These are phyloP conservation scores for Lactarius trivialis DNA, from an alignment of 768 basidiomycete genomes.

Conservation along the genomic window DNA sequence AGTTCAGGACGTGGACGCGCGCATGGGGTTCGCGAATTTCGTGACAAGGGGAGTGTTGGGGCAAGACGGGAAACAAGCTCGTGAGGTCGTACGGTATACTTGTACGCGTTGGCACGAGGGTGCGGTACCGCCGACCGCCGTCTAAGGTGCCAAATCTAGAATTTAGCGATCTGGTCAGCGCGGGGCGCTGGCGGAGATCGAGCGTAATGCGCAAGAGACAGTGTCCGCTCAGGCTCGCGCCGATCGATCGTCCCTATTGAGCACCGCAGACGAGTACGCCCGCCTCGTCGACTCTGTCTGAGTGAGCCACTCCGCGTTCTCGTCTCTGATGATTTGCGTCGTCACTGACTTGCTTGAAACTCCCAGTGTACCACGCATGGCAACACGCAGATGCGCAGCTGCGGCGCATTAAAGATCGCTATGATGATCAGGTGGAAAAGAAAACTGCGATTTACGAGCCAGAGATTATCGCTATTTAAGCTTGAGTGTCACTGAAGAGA, in stretches of 20 bases:
- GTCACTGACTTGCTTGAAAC: not conserved
- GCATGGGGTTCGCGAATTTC: no score
- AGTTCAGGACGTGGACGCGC: no score
- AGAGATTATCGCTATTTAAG: slow-evolving; percentile 56
- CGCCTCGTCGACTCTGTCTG: slow-evolving; percentile 82
- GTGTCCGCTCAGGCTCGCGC: slow-evolving; percentile 71
- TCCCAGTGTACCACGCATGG: slow-evolving; percentile 61
- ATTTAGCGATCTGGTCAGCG: no score
- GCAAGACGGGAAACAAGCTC: no score
- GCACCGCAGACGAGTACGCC: slow-evolving; percentile 91
- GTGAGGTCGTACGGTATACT: no score
- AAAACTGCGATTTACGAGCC: slow-evolving; percentile 46
- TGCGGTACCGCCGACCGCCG: no score
- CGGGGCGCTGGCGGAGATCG: slow-evolving; percentile 63
- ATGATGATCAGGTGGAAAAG: not conserved
- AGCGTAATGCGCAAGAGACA: slow-evolving; percentile 65
- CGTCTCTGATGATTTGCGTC: not conserved
- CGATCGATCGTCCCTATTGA: slow-evolving; percentile 76
- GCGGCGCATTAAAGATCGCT: slow-evolving; percentile 46
- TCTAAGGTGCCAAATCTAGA: no score
- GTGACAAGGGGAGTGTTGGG: no score
- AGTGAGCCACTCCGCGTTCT: slow-evolving; percentile 38
- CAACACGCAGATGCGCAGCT: slow-evolving; percentile 73
- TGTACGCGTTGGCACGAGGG: no score
- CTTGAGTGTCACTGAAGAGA: not conserved